phyloP scores from a whole-genome alignment of 768 basidiomycete species.

The Naganishia vishniacii region DNA sequence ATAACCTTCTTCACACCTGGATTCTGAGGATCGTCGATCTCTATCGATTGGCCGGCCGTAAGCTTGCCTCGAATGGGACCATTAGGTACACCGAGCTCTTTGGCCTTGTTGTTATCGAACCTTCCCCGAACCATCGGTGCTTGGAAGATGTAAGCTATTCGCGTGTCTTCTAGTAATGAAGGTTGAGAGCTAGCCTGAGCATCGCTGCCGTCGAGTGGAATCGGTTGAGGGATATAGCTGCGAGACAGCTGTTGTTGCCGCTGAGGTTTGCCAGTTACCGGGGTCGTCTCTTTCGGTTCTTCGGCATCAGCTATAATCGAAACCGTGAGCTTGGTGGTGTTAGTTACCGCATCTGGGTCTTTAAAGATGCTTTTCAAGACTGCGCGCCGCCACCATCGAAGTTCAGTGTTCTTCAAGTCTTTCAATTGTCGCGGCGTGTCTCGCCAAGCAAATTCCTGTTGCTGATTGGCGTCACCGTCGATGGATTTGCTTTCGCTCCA shows the following conservation, averaged over 20 bases:
- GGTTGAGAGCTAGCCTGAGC: conserved; percentile 16
- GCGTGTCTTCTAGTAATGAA: conserved; percentile 30
- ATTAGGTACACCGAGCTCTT: conserved; percentile 59
- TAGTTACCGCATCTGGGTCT: conserved; percentile 12
- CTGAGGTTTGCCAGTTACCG: not conserved
- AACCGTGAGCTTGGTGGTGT: not conserved
- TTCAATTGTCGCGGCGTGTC: conserved; percentile 24
- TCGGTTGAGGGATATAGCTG: conserved; percentile 22
- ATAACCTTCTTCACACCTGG: conserved; percentile 38
- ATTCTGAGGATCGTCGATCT: conserved; percentile 41
- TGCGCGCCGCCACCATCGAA: conserved; percentile 34
- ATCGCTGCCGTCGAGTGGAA: conserved; percentile 19
- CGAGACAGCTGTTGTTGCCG: conserved; percentile 13
- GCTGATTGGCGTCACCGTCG: conserved; percentile 1
- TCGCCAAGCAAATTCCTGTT: conserved; percentile 10
- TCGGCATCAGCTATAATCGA: not conserved
- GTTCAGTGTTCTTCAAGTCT: conserved; percentile 24
- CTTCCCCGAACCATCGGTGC: conserved; percentile 58
- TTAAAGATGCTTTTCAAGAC: conserved; percentile 48
- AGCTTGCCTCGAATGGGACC: conserved; percentile 61
- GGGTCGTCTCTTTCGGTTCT: not conserved
- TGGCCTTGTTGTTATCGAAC: conserved; percentile 66
- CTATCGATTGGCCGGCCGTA: conserved; percentile 62
- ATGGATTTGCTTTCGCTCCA: not conserved
- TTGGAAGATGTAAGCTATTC: conserved; percentile 45